phyloP scores from a whole-genome alignment of 441 rosid genomes.

The California macrophylla region DNA sequence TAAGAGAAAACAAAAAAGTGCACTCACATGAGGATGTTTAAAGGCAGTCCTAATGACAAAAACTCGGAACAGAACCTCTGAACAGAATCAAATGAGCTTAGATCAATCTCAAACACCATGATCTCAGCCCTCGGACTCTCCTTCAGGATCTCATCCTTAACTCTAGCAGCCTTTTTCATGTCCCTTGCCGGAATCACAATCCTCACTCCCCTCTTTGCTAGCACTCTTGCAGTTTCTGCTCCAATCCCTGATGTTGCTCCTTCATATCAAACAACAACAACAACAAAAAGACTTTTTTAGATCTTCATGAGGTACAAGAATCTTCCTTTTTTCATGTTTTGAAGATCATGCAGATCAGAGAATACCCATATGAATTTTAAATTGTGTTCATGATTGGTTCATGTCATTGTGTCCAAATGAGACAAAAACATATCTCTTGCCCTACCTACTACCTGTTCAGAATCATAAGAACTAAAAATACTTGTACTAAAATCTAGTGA shows the following conservation, averaged over 20 bases:
- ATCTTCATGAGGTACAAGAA: neutral
- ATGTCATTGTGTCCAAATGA: neutral
- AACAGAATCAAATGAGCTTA: constrained; percentile 73
- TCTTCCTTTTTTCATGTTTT: neutral
- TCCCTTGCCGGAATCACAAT: constrained; percentile 74
- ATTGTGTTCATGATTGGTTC: neutral
- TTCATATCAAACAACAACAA: constrained; percentile 14
- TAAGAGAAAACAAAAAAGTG: neutral
- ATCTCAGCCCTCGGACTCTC: constrained; percentile 57
- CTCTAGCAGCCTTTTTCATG: constrained; percentile 50
- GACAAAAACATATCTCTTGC: neutral
- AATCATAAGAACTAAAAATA: no score
- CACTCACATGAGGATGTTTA: constrained; percentile 81
- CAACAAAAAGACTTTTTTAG: neutral
- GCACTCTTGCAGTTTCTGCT: constrained; percentile 68
- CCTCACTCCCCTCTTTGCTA: constrained; percentile 72
- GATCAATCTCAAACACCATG: constrained; percentile 52
- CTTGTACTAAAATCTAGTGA: no score
- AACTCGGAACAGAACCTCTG: constrained; percentile 55
- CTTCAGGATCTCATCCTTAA: constrained; percentile 42
- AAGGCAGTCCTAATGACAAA: constrained; percentile 57
- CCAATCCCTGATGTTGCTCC: constrained; percentile 96
- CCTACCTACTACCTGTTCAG: no score
- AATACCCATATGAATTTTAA: neutral
- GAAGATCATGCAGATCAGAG: neutral